Base-by-base conservation (phyloP, 2,329 filamentous ascomycete species). In the Fusarium sp. region DNA sequence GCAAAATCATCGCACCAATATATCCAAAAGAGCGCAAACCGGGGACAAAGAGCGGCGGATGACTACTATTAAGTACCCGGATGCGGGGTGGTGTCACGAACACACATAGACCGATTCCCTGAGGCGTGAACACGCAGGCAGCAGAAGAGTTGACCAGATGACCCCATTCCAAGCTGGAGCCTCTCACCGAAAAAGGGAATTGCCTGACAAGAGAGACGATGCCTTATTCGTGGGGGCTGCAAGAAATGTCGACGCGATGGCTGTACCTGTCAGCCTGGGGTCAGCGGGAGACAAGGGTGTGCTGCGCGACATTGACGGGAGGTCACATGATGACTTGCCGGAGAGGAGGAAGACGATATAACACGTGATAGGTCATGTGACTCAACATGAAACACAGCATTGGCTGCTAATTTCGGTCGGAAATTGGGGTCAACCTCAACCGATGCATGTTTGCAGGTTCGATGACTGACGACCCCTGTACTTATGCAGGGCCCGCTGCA, bases 301-400 rank as follows among this genome's bases (percentile, higher is more conserved):
- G 73, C 80, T 60, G 50, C 80, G 73, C 80, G 80, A 80, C 66
- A 45, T 37, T 72, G 70, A 80, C 81, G 63, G 74, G 78, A 68
- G 67, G 63, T 84, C 82, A 84, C 81, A 73, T 83, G 82, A 75
- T 22, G 25, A 14, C 4, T 22, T 40, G 17, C 14, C 7, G 4
- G 32, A 63, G 38, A 62, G 50, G 33, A 59, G 45, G 25, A 43
- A 8, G 25, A 15, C 17, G 15, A 27, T 37, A 17, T 12, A 12
- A 27, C 63, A 63, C 60, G 57, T 71, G 63, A 59, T 10, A 14
- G 33, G 2, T 25, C 61, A 43, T 45, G 62, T 57, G 71, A 68
- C 63, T 62, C 22, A 43, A 62, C 14, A 62, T 75, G 71, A 75
- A 75, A 75, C 73, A 73, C 27, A 45, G 20, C 63, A 75, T 75